Percentiles rank a stretch among this genome's conserved stretches.
Evolutionary conservation across 352 stramenopile genomes (phyloP).

Genomic region (Elongisporangium undulatum): DNA sequence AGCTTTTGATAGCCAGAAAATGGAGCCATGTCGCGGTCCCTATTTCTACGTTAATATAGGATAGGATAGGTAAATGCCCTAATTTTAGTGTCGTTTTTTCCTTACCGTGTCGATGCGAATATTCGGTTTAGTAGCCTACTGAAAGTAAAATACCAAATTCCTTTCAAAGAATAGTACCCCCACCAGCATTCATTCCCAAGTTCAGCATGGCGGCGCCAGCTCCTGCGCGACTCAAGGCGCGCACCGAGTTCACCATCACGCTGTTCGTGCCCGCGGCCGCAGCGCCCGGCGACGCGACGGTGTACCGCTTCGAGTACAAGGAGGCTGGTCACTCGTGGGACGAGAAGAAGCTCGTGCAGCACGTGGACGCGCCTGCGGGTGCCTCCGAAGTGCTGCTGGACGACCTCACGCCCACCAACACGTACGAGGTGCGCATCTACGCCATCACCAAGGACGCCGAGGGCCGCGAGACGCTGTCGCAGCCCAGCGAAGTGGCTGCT

Average conservation of each 20-base stretch:
- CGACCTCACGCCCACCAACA: constrained; percentile 85
- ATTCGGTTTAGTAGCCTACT: neutral
- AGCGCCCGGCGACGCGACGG: constrained; percentile 13
- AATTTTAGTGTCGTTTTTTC: too few relatives aligned
- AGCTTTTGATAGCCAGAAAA: neutral
- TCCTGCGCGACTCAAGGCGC: constrained; percentile 66
- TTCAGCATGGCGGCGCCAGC: constrained; percentile 17
- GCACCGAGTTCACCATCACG: constrained; percentile 82
- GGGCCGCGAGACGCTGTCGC: constrained; percentile 38
- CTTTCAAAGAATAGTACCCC: neutral
- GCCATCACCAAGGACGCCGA: constrained; percentile 33
- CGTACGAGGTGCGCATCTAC: constrained; percentile 84
- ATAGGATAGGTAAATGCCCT: too few relatives aligned
- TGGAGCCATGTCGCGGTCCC: neutral
- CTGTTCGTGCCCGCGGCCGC: constrained; percentile 36
- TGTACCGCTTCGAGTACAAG: constrained; percentile 73
- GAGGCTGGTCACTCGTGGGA: constrained; percentile 47
- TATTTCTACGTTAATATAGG: too few relatives aligned
- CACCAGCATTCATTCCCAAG: too few relatives aligned
- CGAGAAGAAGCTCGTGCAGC: constrained; percentile 11
- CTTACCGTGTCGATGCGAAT: too few relatives aligned
- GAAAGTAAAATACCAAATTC: neutral
- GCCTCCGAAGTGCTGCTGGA: constrained; percentile 63
- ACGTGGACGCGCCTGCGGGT: constrained; percentile 33
- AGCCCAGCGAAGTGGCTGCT: constrained; percentile 64